Evolutionary conservation across 1,139 yeast genomes (phyloP).

Genomic region (Groenewaldozyma sp.): DNA sequence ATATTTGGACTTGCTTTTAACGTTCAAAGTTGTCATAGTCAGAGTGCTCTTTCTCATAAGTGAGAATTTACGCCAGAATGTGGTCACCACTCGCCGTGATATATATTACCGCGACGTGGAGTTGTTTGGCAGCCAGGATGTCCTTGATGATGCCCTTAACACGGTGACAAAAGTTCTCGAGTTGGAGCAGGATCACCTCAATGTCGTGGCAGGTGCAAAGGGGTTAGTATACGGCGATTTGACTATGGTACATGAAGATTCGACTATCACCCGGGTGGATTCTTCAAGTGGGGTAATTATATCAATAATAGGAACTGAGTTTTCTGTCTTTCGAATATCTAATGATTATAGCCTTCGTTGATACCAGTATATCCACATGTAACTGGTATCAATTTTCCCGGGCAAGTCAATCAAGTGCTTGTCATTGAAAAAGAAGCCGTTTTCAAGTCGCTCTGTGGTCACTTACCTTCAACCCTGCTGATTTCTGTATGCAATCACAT

Average conservation of each 20-base stretch:
- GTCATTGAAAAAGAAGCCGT: slow-evolving; percentile 58
- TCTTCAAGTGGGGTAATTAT: too few relatives aligned
- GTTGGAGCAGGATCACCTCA: slow-evolving; percentile 30
- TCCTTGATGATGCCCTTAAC: slow-evolving; percentile 39
- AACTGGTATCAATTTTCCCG: slow-evolving; percentile 12
- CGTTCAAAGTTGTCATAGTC: slow-evolving; percentile 7
- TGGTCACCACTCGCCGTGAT: slow-evolving; percentile 45
- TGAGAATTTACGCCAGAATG: slow-evolving; percentile 9
- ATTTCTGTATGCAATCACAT: slow-evolving; percentile 26
- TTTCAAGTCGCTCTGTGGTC: slow-evolving; percentile 18
- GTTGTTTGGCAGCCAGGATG: slow-evolving; percentile 41
- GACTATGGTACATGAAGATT: slow-evolving; percentile 16
- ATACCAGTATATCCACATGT: slow-evolving; percentile 13
- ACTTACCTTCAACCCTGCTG: slow-evolving; percentile 24
- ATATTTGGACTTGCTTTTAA: too few relatives aligned
- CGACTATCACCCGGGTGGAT: slow-evolving; percentile 11
- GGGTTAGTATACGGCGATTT: slow-evolving; percentile 46
- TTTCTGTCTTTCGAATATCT: neutral
- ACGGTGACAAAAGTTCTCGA: slow-evolving; percentile 20
- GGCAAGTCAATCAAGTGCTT: slow-evolving; percentile 31
- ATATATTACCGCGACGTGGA: slow-evolving; percentile 56
- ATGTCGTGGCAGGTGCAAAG: slow-evolving; percentile 52
- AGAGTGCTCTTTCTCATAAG: slow-evolving; percentile 14
- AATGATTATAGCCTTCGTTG: slow-evolving; percentile 5
- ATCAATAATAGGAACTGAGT: too few relatives aligned